A percentile compares a stretch with the other conserved stretches of the same genome.
These are phyloP conservation scores for Colletotrichum sp. DNA, from an alignment of 2,329 filamentous ascomycete species.

Conservation along the genomic window DNA sequence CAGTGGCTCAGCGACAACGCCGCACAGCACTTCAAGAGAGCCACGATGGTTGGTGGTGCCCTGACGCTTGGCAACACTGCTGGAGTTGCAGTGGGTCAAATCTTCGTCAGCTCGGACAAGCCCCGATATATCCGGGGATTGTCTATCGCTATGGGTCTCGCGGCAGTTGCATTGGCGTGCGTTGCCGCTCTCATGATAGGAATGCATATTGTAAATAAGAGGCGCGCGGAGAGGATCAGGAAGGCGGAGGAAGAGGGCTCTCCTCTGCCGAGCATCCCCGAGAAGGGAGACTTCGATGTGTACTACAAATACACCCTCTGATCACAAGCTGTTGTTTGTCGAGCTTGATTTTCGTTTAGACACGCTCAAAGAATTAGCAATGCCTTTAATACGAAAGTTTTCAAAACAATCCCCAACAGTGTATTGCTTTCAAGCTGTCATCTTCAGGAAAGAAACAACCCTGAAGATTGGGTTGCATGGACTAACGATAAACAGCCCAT, in stretches of 20 bases:
- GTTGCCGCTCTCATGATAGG: constrained; percentile 30
- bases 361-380: not conserved
- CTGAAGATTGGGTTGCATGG: not conserved
- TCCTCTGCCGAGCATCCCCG: not conserved
- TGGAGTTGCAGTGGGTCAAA: constrained; percentile 52
- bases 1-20: constrained; percentile 53
- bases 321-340: not conserved
- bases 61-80: constrained; percentile 53
- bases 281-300: not conserved
- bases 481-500: not conserved
- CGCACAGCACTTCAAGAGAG: constrained; percentile 52
- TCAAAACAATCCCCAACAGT: not conserved
- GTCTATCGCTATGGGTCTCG: constrained; percentile 31
- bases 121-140: constrained; percentile 35
- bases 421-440: not conserved
- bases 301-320: constrained; percentile 12
- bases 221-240: constrained; percentile 23
- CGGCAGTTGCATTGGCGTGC: constrained; percentile 27
- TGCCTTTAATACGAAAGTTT: fast-evolving
- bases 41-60: constrained; percentile 49
- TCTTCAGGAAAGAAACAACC: not conserved
- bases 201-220: constrained; percentile 31
- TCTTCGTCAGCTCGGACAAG: constrained; percentile 38
- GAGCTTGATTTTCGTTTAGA: fast-evolving
- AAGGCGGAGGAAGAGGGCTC: not conserved